Evolutionary conservation across 371 early-diverging fungal genomes (phyloP), one percentile per base, ranked within the genome.

Genomic region (Mortierella sp.): DNA sequence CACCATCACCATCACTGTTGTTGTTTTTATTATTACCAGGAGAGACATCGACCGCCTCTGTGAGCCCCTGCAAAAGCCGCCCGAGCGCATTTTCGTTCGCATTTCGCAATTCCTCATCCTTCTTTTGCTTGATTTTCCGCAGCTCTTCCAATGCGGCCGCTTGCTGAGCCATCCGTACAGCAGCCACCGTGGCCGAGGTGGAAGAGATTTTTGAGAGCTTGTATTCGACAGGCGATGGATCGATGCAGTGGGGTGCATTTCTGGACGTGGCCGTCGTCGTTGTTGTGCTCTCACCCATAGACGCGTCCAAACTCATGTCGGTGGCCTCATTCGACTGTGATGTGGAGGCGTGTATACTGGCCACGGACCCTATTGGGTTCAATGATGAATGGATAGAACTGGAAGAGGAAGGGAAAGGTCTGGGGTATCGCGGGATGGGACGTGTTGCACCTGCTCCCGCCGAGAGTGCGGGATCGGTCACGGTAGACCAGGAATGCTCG

Each of bases 151-250:
- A n/a, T 18, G 67, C 72, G 0, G 62, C 62, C 1, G 65, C 62
- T 28, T 72, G 72, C 16, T 72, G 72, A 15, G 67, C 59, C 66
- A 60, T 66, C 43, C 72, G 50, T 18, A 57, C 57, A 25, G 63
- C 63, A 12, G 72, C 72, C 44, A 62, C 53, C 9, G 61, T 62
- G 23, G 72, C 72, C 7, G 46, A 57, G 9, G 50, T 45, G 1
- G 66, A 30, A 1, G 72, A 72, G 46, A 72, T 72, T 37, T 72
- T 72, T 16, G 72, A 72, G 6, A 72, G 67, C 53, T 50, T 47
- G 53, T 72, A 59, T n/a, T 70, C 71, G 57, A 70, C 44, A 7
- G 65, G 71, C 6, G 71, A 64, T 7, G 71, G 71, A 30, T 70
- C 46, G 16, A 23, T 1, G 28, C 71, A 70, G 44, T 70, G 65